Conservation (phyloP, 140 eudicot species). For the Anethum foeniculum region DNA sequence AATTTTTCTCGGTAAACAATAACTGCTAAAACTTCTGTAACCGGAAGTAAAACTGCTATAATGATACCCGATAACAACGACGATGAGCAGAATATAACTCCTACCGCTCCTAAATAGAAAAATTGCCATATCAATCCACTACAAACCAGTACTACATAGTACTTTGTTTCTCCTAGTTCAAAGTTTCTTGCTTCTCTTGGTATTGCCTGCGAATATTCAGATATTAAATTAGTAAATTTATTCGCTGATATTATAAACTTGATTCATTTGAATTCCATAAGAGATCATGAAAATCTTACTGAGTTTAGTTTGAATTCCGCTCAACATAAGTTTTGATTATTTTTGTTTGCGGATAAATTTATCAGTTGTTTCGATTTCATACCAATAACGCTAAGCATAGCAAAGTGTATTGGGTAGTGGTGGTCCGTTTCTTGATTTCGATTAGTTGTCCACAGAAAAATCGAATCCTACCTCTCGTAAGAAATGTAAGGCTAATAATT, state of each 20-base stretch:
- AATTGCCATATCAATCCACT: slow-evolving; percentile 49
- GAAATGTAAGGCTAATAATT: neutral
- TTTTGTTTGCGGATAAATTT: neutral
- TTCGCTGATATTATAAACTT: neutral
- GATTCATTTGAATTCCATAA: neutral
- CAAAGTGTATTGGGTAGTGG: neutral
- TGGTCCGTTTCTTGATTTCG: neutral
- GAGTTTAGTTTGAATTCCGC: too few species aligned
- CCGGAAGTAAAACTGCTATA: slow-evolving; percentile 40
- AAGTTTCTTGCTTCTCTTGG: slow-evolving; percentile 35
- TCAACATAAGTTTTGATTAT: neutral
- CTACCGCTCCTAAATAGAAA: slow-evolving; percentile 49
- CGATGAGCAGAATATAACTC: slow-evolving; percentile 45
- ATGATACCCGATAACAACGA: slow-evolving; percentile 46
- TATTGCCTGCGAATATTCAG: slow-evolving; percentile 28
- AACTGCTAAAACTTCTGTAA: slow-evolving; percentile 40
- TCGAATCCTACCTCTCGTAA: neutral
- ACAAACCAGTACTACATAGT: slow-evolving; percentile 28
- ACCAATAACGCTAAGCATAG: neutral
- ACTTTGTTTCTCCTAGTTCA: slow-evolving; percentile 32
- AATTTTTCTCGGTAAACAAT: slow-evolving; percentile 46
- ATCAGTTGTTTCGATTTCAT: neutral
- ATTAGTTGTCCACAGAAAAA: neutral
- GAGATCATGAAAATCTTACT: neutral
- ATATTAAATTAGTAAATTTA: neutral